A percentile compares a stretch with the other conserved stretches of the same genome.
Evolutionary conservation across 2,329 filamentous ascomycete species (phyloP).

Genomic region (Neophaeococcomyces mojaviensis): DNA sequence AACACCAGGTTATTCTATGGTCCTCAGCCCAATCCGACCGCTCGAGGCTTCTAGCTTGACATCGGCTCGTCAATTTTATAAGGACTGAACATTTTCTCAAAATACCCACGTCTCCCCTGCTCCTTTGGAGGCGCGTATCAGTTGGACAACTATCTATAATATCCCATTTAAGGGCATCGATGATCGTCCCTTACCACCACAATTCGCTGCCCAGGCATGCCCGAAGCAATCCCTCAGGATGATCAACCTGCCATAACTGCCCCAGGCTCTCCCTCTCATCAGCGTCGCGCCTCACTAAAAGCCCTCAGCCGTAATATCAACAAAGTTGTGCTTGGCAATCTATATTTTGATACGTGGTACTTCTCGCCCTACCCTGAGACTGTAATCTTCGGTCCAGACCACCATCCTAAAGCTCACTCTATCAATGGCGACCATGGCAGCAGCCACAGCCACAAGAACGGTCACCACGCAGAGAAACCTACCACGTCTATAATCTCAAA

Average conservation of each 20-base stretch:
- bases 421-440: constrained; percentile 9
- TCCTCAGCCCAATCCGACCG: too few relatives aligned
- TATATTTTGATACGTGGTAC: constrained; percentile 85
- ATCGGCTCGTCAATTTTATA: background rate
- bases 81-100: too few relatives aligned
- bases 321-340: constrained; percentile 75
- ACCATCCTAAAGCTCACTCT: constrained; percentile 12
- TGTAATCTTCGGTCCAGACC: constrained; percentile 16
- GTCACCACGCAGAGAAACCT: constrained; percentile 3
- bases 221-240: constrained; percentile 3
- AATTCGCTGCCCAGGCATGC: constrained; percentile 1
- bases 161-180: too few relatives aligned
- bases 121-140: too few relatives aligned
- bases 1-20: too few relatives aligned
- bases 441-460: constrained; percentile 22
- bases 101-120: too few relatives aligned
- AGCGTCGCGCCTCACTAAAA: constrained; percentile 17
- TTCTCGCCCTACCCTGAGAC: constrained; percentile 80
- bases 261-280: constrained; percentile 18
- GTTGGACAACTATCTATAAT: too few relatives aligned
- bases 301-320: constrained; percentile 61
- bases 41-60: background rate
- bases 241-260: background rate
- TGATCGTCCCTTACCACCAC: too few relatives aligned
- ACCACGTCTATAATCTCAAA: constrained; percentile 28